Evolutionary conservation across 495 filamentous ascomycete genomes (phyloP), one percentile per base, ranked within the genome.

Genomic region (Penicillium antarcticum): DNA sequence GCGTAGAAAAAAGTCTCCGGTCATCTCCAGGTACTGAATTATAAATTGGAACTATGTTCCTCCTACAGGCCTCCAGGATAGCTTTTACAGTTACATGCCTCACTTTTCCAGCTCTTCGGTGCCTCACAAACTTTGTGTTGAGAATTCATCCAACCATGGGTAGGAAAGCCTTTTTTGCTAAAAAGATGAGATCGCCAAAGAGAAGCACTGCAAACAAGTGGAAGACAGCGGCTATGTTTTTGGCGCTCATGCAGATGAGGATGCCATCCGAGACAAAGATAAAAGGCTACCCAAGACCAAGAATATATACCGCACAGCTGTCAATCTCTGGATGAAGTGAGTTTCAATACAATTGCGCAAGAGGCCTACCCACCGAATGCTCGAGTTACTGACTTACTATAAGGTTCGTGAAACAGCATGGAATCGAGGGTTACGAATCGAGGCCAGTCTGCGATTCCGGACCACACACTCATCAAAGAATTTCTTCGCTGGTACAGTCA

Each of bases 41-140:
- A 53, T 39, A 53, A 53, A 53, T 45, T 40, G 42, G 12, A 47
- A 35, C 50, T 53, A 34, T 34, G 14, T 53, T 16, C 36, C 50
- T 42, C 14, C 18, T 40, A 14, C 41, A 34, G 37, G 29, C n/a
- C 14, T 38, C 12, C 14, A 23, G 17, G 18, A 34, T 23, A 52
- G 4, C 32, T 88, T 58, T 90, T 88, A 76, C 86, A 85, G 71
- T 72, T 87, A 57, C 85, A 83, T 82, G 82, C 82, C 42, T 21
- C 9, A 18, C 43, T 32, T 29, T 52, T 18, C 24, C 35, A 41
- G 26, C 5, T 47, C 26, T 11, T 34, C 9, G 18, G 67, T 67
- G 37, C 78, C 84, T 51, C 85, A 83, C 78, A 72, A 74, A 24
- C 45, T 62, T 81, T 34, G 32, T n/a, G n/a, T n/a, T n/a, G n/a